A percentile compares a stretch with the other conserved stretches of the same genome.
Conservation (phyloP, 2,329 filamentous ascomycete genomes). For the Phaeosphaeria sp. region DNA sequence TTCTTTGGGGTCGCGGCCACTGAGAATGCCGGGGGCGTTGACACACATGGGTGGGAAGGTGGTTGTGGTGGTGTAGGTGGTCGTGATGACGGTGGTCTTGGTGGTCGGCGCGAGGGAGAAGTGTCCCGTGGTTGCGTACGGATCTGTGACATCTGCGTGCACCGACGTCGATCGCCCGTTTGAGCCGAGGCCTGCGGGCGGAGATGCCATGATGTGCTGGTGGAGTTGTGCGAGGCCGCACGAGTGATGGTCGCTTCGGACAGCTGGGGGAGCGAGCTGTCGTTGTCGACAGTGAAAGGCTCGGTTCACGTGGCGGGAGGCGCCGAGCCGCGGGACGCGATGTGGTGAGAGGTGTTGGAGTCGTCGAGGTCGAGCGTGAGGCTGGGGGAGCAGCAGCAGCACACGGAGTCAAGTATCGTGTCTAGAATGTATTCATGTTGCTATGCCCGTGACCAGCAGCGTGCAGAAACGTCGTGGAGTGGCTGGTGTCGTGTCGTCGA, state of each 20-base stretch:
- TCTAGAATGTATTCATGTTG: constrained; percentile 19
- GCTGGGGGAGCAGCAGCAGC: constrained; percentile 9
- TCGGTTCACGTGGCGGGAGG: constrained; percentile 7
- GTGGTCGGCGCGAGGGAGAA: constrained; percentile 69
- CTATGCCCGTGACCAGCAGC: constrained; percentile 6
- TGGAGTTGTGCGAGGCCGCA: background rate
- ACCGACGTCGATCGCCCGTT: constrained; percentile 35
- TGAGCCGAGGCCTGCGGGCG: constrained; percentile 26
- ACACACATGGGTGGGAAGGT: constrained; percentile 83
- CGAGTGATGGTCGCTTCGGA: background rate
- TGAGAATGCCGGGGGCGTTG: constrained; percentile 72
- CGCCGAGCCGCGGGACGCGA: constrained; percentile 8
- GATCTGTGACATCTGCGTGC: constrained; percentile 34
- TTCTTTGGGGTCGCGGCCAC: constrained; percentile 81
- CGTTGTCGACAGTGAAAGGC: background rate
- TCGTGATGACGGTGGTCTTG: constrained; percentile 76
- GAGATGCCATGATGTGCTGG: constrained; percentile 37
- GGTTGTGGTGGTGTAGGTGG: constrained; percentile 87
- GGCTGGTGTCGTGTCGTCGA: constrained; percentile 4
- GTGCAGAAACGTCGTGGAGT: constrained; percentile 4
- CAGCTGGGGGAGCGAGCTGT: background rate
- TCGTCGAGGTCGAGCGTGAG: constrained; percentile 15
- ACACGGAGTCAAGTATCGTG: constrained; percentile 6
- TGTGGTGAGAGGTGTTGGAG: constrained; percentile 11
- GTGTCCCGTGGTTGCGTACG: constrained; percentile 59